Evolutionary conservation across 306 rosid species (phyloP), one percentile per base, ranked within the genome.

Genomic region (Lithocarpus polystachyus): DNA sequence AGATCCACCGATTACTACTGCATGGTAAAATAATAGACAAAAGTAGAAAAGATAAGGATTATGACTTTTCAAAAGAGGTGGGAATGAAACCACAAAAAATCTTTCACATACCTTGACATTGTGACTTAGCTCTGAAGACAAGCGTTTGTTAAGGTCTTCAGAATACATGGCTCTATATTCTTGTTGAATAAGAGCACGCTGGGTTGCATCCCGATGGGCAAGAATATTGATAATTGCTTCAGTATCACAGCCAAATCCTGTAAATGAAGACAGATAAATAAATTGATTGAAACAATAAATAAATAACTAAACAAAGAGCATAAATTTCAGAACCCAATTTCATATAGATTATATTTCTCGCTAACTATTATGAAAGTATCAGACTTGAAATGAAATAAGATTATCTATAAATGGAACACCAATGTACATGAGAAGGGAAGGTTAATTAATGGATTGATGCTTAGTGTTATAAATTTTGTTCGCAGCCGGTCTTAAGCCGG

Each of bases 231-330:
- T 75, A 6, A 87, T 82, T 20, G 86, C 86, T 29, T 79, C 80
- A n/a, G 78, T 76, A 23, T 87, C 86, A 69, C 90, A 84, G 9
- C 88, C 88, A 45, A 84, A 71, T 26, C 90, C 90, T 87, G 72
- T 31, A 40, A 48, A 48, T 48, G 53, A 12, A 20, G 65, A 59
- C 23, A 55, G 53, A 45, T n/a, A 24, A 74, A 68, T 17, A 20
- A 12, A 12, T 57, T 57, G 4, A 22, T 10, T 57, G 29, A 10
- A 59, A 26, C 65, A 3, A 22, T 9, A 59, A 59, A 23, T 23
- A 59, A 23, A 23, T 9, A 20, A 56, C 62, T 11, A 65, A 17
- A 31, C 18, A 35, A 28, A 35, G 40, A 31, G 23, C 45, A 29
- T 31, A 26, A 65, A 15, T 65, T 37, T 48, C 81, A 71, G 72